Percentiles rank a stretch among this genome's conserved stretches.
Evolutionary conservation across 1,139 yeast species (phyloP).

Genomic region (Kluyveromyces marxianus): DNA sequence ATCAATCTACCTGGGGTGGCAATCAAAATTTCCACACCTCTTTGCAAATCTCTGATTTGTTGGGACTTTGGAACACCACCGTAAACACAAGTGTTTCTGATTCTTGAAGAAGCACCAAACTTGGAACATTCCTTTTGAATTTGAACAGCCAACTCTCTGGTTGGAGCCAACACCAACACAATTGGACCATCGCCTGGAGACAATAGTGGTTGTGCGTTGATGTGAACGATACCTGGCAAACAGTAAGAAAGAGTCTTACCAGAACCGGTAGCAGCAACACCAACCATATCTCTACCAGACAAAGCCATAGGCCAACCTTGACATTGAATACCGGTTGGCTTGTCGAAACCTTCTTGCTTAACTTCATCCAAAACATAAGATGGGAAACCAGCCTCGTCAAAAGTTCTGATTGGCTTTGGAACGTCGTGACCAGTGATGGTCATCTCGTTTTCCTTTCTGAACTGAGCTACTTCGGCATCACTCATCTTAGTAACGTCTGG

Average conservation of each 20-base stretch:
- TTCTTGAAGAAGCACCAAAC: conserved; percentile 85
- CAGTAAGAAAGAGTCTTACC: conserved; percentile 97
- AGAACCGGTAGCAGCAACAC: conserved; percentile 98
- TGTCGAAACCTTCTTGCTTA: conserved; percentile 84
- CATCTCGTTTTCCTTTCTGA: conserved; percentile 84
- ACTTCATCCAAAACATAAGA: conserved; percentile 85
- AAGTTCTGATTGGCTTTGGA: conserved; percentile 88
- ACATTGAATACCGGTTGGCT: conserved; percentile 94
- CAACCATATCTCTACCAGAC: conserved; percentile 97
- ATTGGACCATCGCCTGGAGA: conserved; percentile 96
- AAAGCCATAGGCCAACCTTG: conserved; percentile 99
- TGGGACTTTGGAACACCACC: conserved; percentile 99
- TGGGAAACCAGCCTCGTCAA: conserved; percentile 97
- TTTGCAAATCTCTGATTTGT: conserved; percentile 87
- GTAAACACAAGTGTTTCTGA: conserved; percentile 94
- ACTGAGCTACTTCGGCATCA: conserved; percentile 60
- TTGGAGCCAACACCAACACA: conserved; percentile 92
- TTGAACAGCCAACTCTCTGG: conserved; percentile 98
- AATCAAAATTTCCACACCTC: conserved; percentile 92
- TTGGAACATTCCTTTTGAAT: conserved; percentile 93
- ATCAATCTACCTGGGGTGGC: conserved; percentile 99
- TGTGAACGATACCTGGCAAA: conserved; percentile 94
- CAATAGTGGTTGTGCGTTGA: conserved; percentile 93
- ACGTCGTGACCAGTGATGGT: conserved; percentile 73
- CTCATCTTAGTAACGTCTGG: conserved; percentile 69